Conservation (phyloP, 1,284 basidiomycete species). For the Tremellales sp. region DNA sequence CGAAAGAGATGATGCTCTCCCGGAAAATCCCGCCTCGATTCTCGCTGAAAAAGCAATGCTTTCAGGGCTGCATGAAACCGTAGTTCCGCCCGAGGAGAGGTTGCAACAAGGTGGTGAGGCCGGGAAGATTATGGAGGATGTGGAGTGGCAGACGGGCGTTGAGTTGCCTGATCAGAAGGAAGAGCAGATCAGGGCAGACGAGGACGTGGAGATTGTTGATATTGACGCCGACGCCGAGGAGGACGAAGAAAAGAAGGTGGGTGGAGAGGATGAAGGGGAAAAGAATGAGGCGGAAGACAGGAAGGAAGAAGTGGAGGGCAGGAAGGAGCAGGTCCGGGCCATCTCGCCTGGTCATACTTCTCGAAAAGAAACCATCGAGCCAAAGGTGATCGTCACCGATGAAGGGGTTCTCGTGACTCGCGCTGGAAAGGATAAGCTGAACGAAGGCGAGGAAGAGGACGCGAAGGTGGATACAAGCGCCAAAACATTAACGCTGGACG, state of each 20-base stretch:
- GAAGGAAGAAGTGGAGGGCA: neutral
- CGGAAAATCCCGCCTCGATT: too few species aligned
- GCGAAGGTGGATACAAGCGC: slow-evolving; percentile 4
- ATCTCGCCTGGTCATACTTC: too few species aligned
- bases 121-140: slow-evolving; percentile 25
- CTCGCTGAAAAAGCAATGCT: too few species aligned
- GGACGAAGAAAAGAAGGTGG: slow-evolving; percentile 3
- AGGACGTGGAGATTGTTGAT: neutral
- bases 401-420: too few species aligned
- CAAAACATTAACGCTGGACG: neutral
- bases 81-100: slow-evolving; percentile 10
- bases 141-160: slow-evolving; percentile 22
- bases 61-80: too few species aligned
- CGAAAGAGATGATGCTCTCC: too few species aligned
- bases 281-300: neutral
- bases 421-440: slow-evolving; percentile 4
- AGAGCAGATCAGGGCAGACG: neutral
- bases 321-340: too few species aligned
- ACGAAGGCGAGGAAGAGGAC: slow-evolving; percentile 5
- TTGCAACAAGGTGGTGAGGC: slow-evolving; percentile 30
- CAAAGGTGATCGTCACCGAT: too few species aligned
- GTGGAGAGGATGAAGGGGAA: slow-evolving; percentile 6
- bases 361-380: neutral
- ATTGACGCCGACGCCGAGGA: slow-evolving; percentile 5
- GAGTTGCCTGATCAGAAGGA: slow-evolving; percentile 12